A percentile compares a stretch with the other conserved stretches of the same genome.
These are phyloP conservation scores for Pseudonectria foliicola DNA, from an alignment of 2,329 filamentous ascomycete genomes.

Conservation along the genomic window DNA sequence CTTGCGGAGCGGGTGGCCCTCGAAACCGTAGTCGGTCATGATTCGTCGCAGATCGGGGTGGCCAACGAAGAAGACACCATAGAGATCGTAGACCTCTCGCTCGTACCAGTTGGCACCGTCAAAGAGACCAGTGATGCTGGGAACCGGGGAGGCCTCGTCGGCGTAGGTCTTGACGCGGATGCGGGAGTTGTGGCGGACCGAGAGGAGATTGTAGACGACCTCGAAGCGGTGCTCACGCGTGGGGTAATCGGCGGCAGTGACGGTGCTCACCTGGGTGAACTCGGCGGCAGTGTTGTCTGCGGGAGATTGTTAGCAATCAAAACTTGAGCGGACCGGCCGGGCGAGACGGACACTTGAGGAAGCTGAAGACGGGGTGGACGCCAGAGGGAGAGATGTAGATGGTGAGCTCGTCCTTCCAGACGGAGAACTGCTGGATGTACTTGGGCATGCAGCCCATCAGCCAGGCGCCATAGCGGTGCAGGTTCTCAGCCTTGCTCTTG, in stretches of 20 bases:
- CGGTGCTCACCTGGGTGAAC: constrained; percentile 86
- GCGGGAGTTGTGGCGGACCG: constrained; percentile 90
- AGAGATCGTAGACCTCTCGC: constrained; percentile 94
- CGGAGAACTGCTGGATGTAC: constrained; percentile 97
- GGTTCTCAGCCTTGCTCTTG: constrained; percentile 72
- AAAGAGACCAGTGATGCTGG: constrained; percentile 77
- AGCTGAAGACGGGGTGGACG: constrained; percentile 84
- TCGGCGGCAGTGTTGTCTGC: constrained; percentile 91
- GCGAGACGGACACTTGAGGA: constrained; percentile 65
- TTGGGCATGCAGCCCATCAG: constrained; percentile 94
- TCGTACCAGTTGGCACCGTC: constrained; percentile 99
- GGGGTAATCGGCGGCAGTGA: constrained; percentile 93
- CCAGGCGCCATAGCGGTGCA: constrained; percentile 95
- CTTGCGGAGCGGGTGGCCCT: constrained; percentile 93
- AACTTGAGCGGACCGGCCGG: constrained; percentile 1
- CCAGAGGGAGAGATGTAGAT: constrained; percentile 86
- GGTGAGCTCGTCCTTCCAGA: constrained; percentile 98
- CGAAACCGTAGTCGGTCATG: constrained; percentile 99
- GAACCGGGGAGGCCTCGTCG: constrained; percentile 89
- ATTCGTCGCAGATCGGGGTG: constrained; percentile 95
- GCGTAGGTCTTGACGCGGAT: constrained; percentile 98
- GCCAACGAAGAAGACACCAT: constrained; percentile 91
- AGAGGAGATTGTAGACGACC: constrained; percentile 95
- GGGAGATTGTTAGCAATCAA: constrained; percentile 5
- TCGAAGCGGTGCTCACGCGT: constrained; percentile 95